Base-by-base conservation (phyloP, 495 filamentous ascomycete genomes). In the Penicillium verhagenii region DNA sequence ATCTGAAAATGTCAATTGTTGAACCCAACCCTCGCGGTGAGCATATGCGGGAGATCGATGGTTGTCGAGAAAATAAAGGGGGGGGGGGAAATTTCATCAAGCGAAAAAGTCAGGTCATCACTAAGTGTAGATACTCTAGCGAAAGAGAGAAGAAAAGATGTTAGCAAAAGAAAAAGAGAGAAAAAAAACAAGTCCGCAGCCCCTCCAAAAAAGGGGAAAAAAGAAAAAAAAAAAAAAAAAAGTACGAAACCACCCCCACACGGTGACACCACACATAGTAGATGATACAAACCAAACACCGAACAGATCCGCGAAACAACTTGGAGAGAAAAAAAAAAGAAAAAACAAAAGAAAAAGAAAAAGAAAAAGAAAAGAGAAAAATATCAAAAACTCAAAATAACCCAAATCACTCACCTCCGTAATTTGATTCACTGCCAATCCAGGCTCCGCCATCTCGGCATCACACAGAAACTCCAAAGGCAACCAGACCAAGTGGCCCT, bases 401-500 rank as follows among this genome's bases (percentile, higher is more conserved):
- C 31, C 3, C 28, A 35, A 35, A 35, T 35, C 14, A 61, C 72
- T 67, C 58, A 77, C 75, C 76, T 91, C 87, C 0, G 88, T 92
- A 59, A 79, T 83, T 16, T 77, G 69, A 70, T 92, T 92, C 54
- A 92, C 78, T 64, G 84, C 78, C 73, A 92, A 60, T 0, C 93
- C 94, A 63, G 81, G 86, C 75, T 97, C 94, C 0, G 92, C 93
- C 93, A 97, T 94, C 59, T 87, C 79, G 0, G 87, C 92, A 59
- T 96, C 88, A 55, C 78, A 74, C 63, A 97, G 69, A 63, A 96
- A 97, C 37, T 93, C 83, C 59, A 97, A 63, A 44, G 91, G 92
- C 87, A 96, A 90, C 93, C 93, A 97, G 0, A 98, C 92, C 24
- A 98, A 68, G 77, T 97, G 94, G 0, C 93, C 94, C 68, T 83